Conservation (phyloP, 2,329 filamentous ascomycete genomes). For the Diaporthe aspalathi region DNA sequence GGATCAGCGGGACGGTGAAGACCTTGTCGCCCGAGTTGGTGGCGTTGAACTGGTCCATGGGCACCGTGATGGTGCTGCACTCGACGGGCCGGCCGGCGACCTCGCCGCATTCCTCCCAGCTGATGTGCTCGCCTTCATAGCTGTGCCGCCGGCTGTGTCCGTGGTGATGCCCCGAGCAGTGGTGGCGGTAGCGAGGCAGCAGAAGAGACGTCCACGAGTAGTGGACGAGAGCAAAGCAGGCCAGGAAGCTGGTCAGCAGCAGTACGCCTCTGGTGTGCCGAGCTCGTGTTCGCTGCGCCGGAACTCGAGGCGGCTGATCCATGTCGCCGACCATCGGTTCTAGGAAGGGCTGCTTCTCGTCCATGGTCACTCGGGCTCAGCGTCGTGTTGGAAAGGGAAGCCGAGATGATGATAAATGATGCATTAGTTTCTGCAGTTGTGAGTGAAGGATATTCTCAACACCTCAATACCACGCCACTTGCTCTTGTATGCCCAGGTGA, state of each 20-base stretch:
- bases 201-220: not conserved
- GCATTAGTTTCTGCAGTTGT: not conserved
- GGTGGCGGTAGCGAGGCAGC: not conserved
- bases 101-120: slow-evolving; percentile 54
- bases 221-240: slow-evolving; percentile 2
- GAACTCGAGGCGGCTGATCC: not conserved
- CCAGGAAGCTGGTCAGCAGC: slow-evolving; percentile 26
- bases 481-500: not conserved
- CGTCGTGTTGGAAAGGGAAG: not conserved
- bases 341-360: slow-evolving; percentile 37
- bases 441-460: not conserved
- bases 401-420: not conserved
- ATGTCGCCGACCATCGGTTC: not conserved
- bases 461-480: not conserved
- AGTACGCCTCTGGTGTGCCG: not conserved
- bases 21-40: slow-evolving; percentile 49
- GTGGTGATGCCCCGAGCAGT: not conserved
- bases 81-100: slow-evolving; percentile 53
- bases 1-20: slow-evolving; percentile 58
- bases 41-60: slow-evolving; percentile 58
- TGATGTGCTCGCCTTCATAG: slow-evolving; percentile 51
- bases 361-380: slow-evolving; percentile 5
- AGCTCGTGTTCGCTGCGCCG: not conserved
- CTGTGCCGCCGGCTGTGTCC: not conserved
- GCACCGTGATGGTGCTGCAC: slow-evolving; percentile 57